Percentiles rank a stretch among this genome's conserved stretches.
Conservation (phyloP, 2,329 filamentous ascomycete genomes). For the Diaporthe amygdali region DNA sequence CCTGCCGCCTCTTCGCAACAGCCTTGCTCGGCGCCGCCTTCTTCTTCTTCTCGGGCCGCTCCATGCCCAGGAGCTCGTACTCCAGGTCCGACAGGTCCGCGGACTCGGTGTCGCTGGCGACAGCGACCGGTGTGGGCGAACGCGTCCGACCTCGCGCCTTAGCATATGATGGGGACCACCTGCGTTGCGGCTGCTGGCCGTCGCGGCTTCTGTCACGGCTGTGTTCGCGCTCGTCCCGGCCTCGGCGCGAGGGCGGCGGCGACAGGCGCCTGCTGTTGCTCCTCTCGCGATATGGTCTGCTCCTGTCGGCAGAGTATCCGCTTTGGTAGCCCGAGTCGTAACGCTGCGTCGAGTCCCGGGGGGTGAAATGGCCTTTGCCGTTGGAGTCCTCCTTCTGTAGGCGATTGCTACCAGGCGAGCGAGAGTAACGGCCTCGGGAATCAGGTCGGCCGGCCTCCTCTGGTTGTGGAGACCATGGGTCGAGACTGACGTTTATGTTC, state of each 20-base stretch:
- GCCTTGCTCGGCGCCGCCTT: constrained; percentile 10
- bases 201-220: background rate
- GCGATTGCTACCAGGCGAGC: constrained; percentile 19
- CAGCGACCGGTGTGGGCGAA: constrained; percentile 3
- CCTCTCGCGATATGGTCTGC: constrained; percentile 6
- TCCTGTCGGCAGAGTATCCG: constrained; percentile 14
- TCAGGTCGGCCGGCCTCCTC: constrained; percentile 17
- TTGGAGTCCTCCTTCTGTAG: constrained; percentile 7
- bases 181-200: background rate
- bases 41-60: constrained; percentile 20
- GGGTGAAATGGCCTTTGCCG: constrained; percentile 3
- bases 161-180: constrained; percentile 12
- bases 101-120: constrained; percentile 21
- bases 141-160: constrained; percentile 8
- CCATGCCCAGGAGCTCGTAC: constrained; percentile 25
- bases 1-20: constrained; percentile 9
- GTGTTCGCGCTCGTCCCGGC: constrained; percentile 2
- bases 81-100: constrained; percentile 25
- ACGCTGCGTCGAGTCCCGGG: constrained; percentile 22
- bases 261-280: constrained; percentile 15
- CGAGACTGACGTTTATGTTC: background rate
- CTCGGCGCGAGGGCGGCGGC: constrained; percentile 15
- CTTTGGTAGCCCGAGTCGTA: constrained; percentile 26
- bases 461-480: constrained; percentile 16
- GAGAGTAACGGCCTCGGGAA: constrained; percentile 17